Evolutionary conservation across 345 rosid genomes (phyloP).

Genomic region (Eucalyptus lansdowneana): DNA sequence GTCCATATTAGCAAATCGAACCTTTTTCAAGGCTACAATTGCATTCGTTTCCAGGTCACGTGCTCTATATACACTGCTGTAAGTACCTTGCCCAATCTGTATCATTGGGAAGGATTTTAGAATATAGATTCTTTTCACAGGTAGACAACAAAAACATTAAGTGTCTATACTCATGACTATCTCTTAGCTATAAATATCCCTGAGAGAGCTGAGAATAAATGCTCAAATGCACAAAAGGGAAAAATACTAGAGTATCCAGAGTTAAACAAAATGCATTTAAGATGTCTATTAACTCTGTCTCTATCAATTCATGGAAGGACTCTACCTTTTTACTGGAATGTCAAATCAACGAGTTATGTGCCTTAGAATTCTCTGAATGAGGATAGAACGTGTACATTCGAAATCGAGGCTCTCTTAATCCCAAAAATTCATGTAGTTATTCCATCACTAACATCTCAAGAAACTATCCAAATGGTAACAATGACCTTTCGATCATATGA

Average conservation of each 20-base stretch:
- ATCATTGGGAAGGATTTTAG: not conserved
- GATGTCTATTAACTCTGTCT: not conserved
- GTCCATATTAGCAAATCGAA: constrained; percentile 52
- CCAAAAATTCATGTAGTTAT: not conserved
- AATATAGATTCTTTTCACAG: not conserved
- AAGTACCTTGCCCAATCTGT: constrained; percentile 65
- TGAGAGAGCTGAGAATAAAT: not conserved
- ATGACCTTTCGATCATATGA: not conserved
- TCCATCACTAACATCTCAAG: not conserved
- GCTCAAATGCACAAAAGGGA: not conserved
- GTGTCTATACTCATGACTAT: not conserved
- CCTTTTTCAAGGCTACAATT: constrained; percentile 53
- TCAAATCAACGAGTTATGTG: not conserved
- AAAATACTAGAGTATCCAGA: not conserved
- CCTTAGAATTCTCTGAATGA: not conserved
- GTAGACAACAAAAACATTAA: not conserved
- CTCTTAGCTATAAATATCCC: not conserved
- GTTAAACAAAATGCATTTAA: not conserved
- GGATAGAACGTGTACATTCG: not conserved
- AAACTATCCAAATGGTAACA: not conserved
- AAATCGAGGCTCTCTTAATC: not conserved
- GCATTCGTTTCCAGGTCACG: constrained; percentile 41
- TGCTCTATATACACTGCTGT: constrained; percentile 53
- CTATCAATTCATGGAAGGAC: not conserved
- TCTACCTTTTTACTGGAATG: not conserved